phyloP scores from a whole-genome alignment of 2,329 filamentous ascomycete genomes.

The Acrocalymma vagum region DNA sequence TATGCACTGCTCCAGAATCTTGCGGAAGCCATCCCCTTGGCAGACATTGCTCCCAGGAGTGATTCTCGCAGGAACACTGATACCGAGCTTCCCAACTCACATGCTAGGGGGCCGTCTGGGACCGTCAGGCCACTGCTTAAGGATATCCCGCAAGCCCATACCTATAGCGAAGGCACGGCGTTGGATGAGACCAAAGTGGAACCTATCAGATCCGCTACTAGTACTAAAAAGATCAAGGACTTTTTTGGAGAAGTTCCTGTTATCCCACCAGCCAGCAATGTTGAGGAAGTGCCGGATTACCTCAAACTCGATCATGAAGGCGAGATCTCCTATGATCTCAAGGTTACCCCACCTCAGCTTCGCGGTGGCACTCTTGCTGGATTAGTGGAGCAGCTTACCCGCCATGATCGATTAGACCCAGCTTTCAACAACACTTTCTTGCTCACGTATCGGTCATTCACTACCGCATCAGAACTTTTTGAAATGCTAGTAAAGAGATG shows the following conservation, averaged over 20 bases:
- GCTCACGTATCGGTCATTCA: constrained; percentile 95
- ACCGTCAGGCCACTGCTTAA: constrained; percentile 57
- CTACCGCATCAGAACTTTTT: constrained; percentile 87
- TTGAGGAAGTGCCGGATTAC: constrained; percentile 84
- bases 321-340: constrained; percentile 89
- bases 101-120: constrained; percentile 38
- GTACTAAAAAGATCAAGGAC: constrained; percentile 58
- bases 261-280: constrained; percentile 52
- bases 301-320: constrained; percentile 86
- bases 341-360: constrained; percentile 76
- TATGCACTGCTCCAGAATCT: constrained; percentile 88
- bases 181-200: constrained; percentile 43
- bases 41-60: constrained; percentile 35
- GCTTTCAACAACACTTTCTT: constrained; percentile 98
- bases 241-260: constrained; percentile 63
- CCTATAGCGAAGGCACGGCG: constrained; percentile 67
- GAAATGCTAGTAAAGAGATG: constrained; percentile 92
- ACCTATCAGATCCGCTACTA: constrained; percentile 46
- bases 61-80: constrained; percentile 52
- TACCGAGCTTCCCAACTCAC: constrained; percentile 39
- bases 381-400: constrained; percentile 91
- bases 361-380: constrained; percentile 90
- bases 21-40: constrained; percentile 75
- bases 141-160: constrained; percentile 68
- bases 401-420: constrained; percentile 94